Evolutionary conservation across 1,139 yeast genomes (phyloP).

Genomic region (Meyerozyma carpophila): DNA sequence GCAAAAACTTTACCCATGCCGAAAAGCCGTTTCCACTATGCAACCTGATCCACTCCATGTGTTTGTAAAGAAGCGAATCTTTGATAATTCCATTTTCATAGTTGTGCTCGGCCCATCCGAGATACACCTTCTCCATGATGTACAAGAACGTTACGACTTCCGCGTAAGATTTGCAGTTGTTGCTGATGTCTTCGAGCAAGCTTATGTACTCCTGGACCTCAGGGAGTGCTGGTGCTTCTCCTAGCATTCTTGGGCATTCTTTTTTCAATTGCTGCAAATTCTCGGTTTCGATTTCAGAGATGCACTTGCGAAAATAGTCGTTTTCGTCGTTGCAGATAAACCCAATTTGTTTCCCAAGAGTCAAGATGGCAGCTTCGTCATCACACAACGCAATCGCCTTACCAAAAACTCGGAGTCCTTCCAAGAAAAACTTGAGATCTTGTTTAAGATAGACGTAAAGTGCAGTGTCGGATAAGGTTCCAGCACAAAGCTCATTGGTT

Average conservation of each 20-base stretch:
- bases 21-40: conserved; percentile 45
- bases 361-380: conserved; percentile 26
- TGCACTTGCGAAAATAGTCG: conserved; percentile 35
- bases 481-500: conserved; percentile 42
- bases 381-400: conserved; percentile 42
- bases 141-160: conserved; percentile 42
- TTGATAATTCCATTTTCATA: conserved; percentile 15
- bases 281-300: conserved; percentile 21
- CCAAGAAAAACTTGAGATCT: conserved; percentile 43
- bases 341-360: conserved; percentile 47
- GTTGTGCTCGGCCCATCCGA: conserved; percentile 45
- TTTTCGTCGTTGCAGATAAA: conserved; percentile 45
- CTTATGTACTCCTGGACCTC: conserved; percentile 35
- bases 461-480: conserved; percentile 36
- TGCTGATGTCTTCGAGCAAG: conserved; percentile 24
- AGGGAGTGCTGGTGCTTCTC: conserved; percentile 16
- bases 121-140: conserved; percentile 47
- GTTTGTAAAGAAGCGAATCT: conserved; percentile 33
- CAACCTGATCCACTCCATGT: conserved; percentile 47
- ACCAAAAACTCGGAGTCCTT: conserved; percentile 39
- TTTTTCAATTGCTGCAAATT: conserved; percentile 12
- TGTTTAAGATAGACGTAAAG: conserved; percentile 43
- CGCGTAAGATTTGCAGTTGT: conserved; percentile 27
- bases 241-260: conserved; percentile 17
- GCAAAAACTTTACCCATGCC: conserved; percentile 42